These are phyloP conservation scores for Aspergillus quadrilineatus DNA, from an alignment of 2,329 filamentous ascomycete genomes.

Conservation along the genomic window DNA sequence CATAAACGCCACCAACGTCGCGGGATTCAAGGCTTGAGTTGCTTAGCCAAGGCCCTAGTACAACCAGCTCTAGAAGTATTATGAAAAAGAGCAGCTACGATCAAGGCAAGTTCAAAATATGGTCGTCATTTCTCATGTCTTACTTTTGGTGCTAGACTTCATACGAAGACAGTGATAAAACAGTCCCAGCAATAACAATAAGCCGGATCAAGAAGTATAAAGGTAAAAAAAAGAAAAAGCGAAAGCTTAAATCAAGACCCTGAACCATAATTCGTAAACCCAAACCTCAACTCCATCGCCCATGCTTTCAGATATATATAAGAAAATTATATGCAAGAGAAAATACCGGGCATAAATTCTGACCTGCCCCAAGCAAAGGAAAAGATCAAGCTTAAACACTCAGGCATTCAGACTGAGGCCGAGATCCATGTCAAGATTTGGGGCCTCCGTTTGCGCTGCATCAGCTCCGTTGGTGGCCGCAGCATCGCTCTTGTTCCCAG, in stretches of 20 bases:
- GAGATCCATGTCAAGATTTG: slow-evolving; percentile 24
- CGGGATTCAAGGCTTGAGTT: slow-evolving; percentile 9
- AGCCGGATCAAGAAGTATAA: background rate
- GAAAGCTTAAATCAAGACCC: background rate
- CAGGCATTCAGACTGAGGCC: slow-evolving; percentile 17
- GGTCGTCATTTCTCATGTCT: slow-evolving; percentile 15
- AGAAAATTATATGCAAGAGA: slow-evolving; percentile 4
- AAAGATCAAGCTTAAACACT: background rate
- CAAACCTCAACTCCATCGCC: slow-evolving; percentile 5
- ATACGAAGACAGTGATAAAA: slow-evolving; percentile 9
- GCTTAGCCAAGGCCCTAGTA: background rate
- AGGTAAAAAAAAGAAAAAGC: background rate
- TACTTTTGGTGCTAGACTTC: slow-evolving; percentile 13
- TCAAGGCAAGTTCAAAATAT: too few species aligned
- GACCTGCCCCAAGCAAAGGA: background rate
- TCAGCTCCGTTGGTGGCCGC: slow-evolving; percentile 4
- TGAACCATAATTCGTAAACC: background rate
- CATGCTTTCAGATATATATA: slow-evolving; percentile 1
- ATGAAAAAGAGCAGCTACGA: background rate
- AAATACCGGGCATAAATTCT: slow-evolving; percentile 1
- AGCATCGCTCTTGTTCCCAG: slow-evolving; percentile 16
- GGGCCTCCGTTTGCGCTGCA: slow-evolving; percentile 12
- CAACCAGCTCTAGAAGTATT: too few species aligned
- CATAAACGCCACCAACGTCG: slow-evolving; percentile 1
- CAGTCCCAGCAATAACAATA: background rate